These are phyloP conservation scores for Dysphania ambrosioides DNA, from an alignment of 148 eudicot species.

Conservation along the genomic window DNA sequence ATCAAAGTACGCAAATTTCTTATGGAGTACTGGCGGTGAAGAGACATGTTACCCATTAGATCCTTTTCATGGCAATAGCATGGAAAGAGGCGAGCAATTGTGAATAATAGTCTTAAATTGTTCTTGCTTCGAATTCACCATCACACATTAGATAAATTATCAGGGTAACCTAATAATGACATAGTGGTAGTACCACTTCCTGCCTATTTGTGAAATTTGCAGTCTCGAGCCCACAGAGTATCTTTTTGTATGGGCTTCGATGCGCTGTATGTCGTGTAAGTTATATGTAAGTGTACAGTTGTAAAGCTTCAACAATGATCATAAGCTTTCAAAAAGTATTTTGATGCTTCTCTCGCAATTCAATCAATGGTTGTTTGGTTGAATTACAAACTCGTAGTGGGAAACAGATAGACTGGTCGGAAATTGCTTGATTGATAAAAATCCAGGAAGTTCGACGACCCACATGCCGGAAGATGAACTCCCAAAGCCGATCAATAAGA, in stretches of 20 bases:
- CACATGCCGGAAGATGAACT: not conserved
- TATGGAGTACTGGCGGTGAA: slow-evolving; percentile 85
- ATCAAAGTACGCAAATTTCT: slow-evolving; percentile 73
- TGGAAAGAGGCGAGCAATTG: slow-evolving; percentile 16
- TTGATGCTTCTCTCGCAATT: not conserved
- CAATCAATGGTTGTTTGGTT: not conserved
- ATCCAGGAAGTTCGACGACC: not conserved
- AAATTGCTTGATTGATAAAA: not conserved
- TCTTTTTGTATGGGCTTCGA: slow-evolving; percentile 23
- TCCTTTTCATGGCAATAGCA: slow-evolving; percentile 19
- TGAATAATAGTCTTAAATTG: slow-evolving; percentile 22
- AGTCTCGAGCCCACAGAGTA: slow-evolving; percentile 20
- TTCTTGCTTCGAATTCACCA: slow-evolving; percentile 12
- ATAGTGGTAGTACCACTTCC: slow-evolving; percentile 6
- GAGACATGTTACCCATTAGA: slow-evolving; percentile 70
- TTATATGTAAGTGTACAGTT: slow-evolving; percentile 32
- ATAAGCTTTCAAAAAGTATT: slow-evolving; percentile 2
- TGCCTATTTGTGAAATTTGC: slow-evolving; percentile 19
- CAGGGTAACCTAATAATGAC: slow-evolving; percentile 26
- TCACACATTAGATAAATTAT: slow-evolving; percentile 23
- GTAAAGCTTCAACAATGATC: slow-evolving; percentile 21
- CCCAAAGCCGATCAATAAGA: not conserved
- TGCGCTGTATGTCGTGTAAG: slow-evolving; percentile 13
- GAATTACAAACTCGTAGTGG: too few species aligned
- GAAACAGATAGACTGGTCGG: too few species aligned